Evolutionary conservation across 768 basidiomycete species (phyloP).

Genomic region (Atractiella rhizophila): DNA sequence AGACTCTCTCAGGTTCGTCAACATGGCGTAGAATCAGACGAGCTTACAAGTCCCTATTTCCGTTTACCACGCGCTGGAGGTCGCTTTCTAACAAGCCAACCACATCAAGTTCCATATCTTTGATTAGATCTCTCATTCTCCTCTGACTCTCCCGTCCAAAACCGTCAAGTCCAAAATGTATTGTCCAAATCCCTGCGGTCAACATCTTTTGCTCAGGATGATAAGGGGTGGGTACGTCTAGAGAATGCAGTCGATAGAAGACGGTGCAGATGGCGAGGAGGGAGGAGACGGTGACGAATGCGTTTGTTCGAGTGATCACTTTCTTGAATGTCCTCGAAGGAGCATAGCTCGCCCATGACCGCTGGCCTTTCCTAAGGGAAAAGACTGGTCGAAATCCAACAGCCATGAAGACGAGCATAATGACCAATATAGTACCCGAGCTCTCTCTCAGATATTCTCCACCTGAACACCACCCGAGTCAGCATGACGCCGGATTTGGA

Average conservation of each 20-base stretch:
- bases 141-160: slow-evolving; percentile 35
- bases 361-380: neutral
- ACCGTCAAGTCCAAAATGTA: slow-evolving; percentile 67
- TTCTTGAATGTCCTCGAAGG: neutral
- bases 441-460: slow-evolving; percentile 7
- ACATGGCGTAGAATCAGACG: slow-evolving; percentile 9
- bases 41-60: slow-evolving; percentile 54
- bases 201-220: slow-evolving; percentile 30
- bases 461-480: neutral
- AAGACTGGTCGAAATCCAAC: neutral
- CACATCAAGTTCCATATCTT: slow-evolving; percentile 63
- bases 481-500: neutral
- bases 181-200: slow-evolving; percentile 66
- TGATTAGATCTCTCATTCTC: slow-evolving; percentile 35
- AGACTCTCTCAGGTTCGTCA: neutral
- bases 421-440: slow-evolving; percentile 7
- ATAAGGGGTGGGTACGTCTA: neutral
- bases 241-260: neutral
- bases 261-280: neutral
- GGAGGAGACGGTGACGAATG: neutral
- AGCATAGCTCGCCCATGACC: neutral
- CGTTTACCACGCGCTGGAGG: slow-evolving; percentile 46
- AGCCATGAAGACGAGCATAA: neutral
- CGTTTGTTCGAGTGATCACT: neutral
- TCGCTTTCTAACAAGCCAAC: slow-evolving; percentile 70